phyloP scores from a whole-genome alignment of 2,329 filamentous ascomycete species.

The Epichloe elymi region DNA sequence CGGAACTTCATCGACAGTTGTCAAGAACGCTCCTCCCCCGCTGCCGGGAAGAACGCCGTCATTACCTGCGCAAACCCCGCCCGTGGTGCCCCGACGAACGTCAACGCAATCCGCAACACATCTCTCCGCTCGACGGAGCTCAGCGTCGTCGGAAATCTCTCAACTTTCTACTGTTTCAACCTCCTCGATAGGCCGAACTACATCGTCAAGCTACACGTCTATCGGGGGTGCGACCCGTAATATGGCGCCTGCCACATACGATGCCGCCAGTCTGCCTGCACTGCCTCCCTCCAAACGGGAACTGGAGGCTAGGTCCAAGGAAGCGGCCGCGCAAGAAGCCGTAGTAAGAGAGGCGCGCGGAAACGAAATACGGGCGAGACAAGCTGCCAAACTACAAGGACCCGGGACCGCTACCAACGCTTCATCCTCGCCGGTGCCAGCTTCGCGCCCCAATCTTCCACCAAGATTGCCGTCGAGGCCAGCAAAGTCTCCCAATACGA shows the following conservation, averaged over 20 bases:
- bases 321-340: constrained; percentile 9
- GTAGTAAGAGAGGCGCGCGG: constrained; percentile 1
- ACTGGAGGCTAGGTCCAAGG: constrained; percentile 31
- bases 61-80: constrained; percentile 26
- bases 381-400: constrained; percentile 2
- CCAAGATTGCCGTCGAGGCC: constrained; percentile 39
- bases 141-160: constrained; percentile 45
- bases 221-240: constrained; percentile 30
- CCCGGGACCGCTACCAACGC: constrained; percentile 16
- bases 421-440: constrained; percentile 9
- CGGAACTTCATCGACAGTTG: constrained; percentile 1
- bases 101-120: constrained; percentile 26
- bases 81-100: constrained; percentile 36
- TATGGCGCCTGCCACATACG: constrained; percentile 39
- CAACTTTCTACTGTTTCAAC: constrained; percentile 40
- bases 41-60: constrained; percentile 20
- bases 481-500: constrained; percentile 16
- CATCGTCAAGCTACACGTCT: constrained; percentile 36
- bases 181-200: constrained; percentile 32
- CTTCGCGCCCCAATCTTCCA: constrained; percentile 28
- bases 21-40: constrained; percentile 19
- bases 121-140: constrained; percentile 34
- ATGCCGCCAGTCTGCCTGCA: constrained; percentile 42
- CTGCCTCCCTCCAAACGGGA: constrained; percentile 44
- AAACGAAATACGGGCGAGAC: constrained; percentile 5